Percentiles rank a stretch among this genome's conserved stretches.
Conservation (phyloP, 2,329 filamentous ascomycete genomes). For the Tolypocladium paradoxum region DNA sequence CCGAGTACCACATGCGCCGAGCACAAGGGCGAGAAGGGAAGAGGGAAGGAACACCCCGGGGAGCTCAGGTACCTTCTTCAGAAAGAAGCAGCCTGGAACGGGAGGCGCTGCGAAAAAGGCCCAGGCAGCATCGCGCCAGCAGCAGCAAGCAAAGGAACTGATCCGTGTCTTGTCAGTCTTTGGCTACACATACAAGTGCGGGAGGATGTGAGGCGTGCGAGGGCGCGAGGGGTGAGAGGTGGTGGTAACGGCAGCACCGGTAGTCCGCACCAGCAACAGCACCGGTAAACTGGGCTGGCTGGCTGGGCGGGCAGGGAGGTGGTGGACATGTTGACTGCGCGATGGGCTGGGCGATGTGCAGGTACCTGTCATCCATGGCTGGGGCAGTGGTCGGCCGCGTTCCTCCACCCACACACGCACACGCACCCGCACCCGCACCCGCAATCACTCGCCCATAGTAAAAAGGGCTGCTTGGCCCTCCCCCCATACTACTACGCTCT, state of each 20-base stretch:
- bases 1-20: neutral
- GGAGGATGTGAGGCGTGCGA: neutral
- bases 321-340: neutral
- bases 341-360: neutral
- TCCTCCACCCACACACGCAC: conserved; percentile 12
- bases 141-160: neutral
- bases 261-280: neutral
- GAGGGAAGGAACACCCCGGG: neutral
- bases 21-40: neutral
- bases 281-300: neutral
- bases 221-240: neutral
- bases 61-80: neutral
- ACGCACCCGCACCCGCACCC: conserved; percentile 5
- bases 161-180: neutral
- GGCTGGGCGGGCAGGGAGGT: neutral
- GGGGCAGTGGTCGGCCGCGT: conserved; percentile 13
- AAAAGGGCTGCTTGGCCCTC: conserved; percentile 48
- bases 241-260: neutral
- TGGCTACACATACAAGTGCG: neutral
- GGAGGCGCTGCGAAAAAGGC: neutral
- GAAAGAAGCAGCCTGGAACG: neutral
- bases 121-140: neutral
- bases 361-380: conserved; percentile 2
- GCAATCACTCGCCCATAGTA: conserved; percentile 56
- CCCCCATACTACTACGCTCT: conserved; percentile 40